Evolutionary conservation across 176 grass and related monocot genomes (phyloP), one percentile per base, ranked within the genome.

Genomic region (Zoysia pacifica): DNA sequence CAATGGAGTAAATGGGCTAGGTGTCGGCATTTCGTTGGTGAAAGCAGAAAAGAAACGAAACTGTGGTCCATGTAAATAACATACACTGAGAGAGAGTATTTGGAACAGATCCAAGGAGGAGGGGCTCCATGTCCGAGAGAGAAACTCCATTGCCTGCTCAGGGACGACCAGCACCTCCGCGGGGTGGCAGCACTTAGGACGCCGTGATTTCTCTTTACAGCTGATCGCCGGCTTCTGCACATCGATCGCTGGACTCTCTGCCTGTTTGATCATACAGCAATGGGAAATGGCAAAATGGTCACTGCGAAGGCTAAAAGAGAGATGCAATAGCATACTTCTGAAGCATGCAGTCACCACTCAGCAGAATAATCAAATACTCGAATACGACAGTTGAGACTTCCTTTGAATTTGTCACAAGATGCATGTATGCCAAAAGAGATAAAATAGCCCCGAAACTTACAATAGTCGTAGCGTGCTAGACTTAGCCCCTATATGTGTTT

Each of bases 51-150:
- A 39, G 1, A 69, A 53, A 36, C 56, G 74, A 65, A 61, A 40
- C 12, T 44, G 77, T 77, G 82, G 79, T 90, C 62, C 88, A 48
- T 77, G 43, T 28, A 43, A 3, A 83, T 72, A 72, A 75, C 95
- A 85, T 94, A 99, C 96, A 75, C 86, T 91, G 35, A 90, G 75
- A 43, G 93, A 91, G 40, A 99, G 90, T 83, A 95, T 87, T 70
- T 89, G 92, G 84, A 95, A 99, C 79, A 99, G 88, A 82, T 95
- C 87, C 60, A 88, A 91, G 55, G 96, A 99, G 73, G 90, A 88
- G 14, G 92, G 88, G 88, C 90, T 99, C 92, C 96, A 95, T 66
- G 90, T 93, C 74, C 96, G 91, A 69, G 92, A 99, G 58, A 99
- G 92, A 48, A 91, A 95, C 79, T 95, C 86, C 90, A 99, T 87